Conservation (phyloP, 202 grass and related monocot species). For the Elaeis oleifera region DNA sequence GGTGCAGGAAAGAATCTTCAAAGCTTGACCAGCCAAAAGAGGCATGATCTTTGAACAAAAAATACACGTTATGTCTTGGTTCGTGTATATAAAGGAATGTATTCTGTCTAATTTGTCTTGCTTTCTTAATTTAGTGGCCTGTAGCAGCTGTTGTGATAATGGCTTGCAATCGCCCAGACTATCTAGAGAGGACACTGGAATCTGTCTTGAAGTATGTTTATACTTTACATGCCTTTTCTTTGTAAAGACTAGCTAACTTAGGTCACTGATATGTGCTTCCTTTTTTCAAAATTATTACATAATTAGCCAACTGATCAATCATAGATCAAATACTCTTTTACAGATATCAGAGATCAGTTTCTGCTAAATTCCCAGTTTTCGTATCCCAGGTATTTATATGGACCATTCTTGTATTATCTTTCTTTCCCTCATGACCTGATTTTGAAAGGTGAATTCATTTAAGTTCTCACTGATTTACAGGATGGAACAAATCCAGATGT, state of each 20-base stretch:
- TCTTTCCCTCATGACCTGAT: slow-evolving; percentile 1
- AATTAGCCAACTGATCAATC: not conserved
- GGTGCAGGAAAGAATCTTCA: slow-evolving; percentile 64
- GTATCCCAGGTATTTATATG: slow-evolving; percentile 66
- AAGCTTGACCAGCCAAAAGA: slow-evolving; percentile 43
- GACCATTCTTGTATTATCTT: slow-evolving; percentile 19
- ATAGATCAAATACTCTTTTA: slow-evolving; percentile 17
- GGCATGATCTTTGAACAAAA: slow-evolving; percentile 19
- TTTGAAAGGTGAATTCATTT: slow-evolving; percentile 25
- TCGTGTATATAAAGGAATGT: slow-evolving; percentile 4
- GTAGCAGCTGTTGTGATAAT: slow-evolving; percentile 94
- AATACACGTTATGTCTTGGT: slow-evolving; percentile 5
- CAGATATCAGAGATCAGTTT: slow-evolving; percentile 72
- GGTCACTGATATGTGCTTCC: not conserved
- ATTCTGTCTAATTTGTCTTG: slow-evolving; percentile 14
- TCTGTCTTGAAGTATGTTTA: slow-evolving; percentile 81
- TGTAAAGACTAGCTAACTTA: not conserved
- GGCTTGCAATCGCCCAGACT: slow-evolving; percentile 97
- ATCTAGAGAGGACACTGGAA: slow-evolving; percentile 85
- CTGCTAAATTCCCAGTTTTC: slow-evolving; percentile 91
- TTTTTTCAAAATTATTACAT: not conserved
- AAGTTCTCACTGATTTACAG: slow-evolving; percentile 28
- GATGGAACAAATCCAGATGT: slow-evolving; percentile 91
- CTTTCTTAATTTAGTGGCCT: slow-evolving; percentile 42
- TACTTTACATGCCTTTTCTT: slow-evolving; percentile 1